These are phyloP conservation scores for Chrysanthemum seticuspe DNA, from an alignment of 129 eudicot species.

Conservation along the genomic window DNA sequence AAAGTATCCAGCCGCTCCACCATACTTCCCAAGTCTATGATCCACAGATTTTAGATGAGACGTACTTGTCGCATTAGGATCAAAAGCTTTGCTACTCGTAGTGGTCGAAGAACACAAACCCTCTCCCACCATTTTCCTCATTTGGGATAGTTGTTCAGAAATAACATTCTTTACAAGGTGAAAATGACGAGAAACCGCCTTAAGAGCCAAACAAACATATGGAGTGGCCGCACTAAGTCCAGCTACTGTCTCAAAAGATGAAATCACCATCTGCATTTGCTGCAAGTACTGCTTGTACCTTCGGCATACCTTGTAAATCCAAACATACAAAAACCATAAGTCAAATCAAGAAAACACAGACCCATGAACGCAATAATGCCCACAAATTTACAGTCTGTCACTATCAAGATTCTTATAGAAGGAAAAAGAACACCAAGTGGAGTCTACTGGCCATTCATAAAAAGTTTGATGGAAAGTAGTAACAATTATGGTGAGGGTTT, in stretches of 20 bases:
- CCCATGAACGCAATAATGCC: too few relatives aligned
- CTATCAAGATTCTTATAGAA: neutral
- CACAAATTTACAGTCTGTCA: neutral
- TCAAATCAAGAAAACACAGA: neutral
- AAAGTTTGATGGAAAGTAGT: slow-evolving; percentile 30
- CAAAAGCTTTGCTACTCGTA: slow-evolving; percentile 37
- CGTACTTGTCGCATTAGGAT: slow-evolving; percentile 27
- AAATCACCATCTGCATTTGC: slow-evolving; percentile 81
- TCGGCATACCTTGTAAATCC: slow-evolving; percentile 56
- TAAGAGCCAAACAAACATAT: slow-evolving; percentile 62
- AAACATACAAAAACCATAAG: neutral
- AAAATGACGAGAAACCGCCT: slow-evolving; percentile 66
- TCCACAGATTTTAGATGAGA: slow-evolving; percentile 43
- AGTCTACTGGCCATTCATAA: slow-evolving; percentile 1
- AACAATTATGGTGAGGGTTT: slow-evolving; percentile 29
- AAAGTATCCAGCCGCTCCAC: slow-evolving; percentile 34
- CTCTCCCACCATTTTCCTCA: slow-evolving; percentile 45
- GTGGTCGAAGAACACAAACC: slow-evolving; percentile 49
- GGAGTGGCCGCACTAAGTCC: slow-evolving; percentile 81
- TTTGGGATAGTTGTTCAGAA: slow-evolving; percentile 51
- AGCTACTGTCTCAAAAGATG: slow-evolving; percentile 78
- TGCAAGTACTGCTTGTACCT: slow-evolving; percentile 83
- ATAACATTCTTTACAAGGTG: slow-evolving; percentile 62
- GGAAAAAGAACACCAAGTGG: neutral
- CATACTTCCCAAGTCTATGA: slow-evolving; percentile 32